These are phyloP conservation scores for Mycena citricolor DNA, from an alignment of 1,284 basidiomycete species.

Conservation along the genomic window DNA sequence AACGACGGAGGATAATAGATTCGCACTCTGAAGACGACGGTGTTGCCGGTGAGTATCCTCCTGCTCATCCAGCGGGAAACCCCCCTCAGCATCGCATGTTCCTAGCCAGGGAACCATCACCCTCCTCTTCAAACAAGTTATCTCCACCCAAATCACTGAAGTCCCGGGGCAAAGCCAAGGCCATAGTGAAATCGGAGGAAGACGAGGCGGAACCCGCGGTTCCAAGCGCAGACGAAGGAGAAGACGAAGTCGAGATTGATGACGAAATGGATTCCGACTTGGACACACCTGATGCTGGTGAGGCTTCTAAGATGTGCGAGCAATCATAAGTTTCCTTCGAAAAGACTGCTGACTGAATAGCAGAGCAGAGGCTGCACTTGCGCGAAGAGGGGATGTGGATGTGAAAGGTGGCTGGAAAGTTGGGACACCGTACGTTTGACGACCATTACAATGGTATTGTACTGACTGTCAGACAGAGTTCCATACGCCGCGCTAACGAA, in stretches of 20 bases:
- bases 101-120: constrained; percentile 20
- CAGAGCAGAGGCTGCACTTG: constrained; percentile 73
- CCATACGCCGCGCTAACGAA: constrained; percentile 93
- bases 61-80: constrained; percentile 5
- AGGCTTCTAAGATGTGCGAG: constrained; percentile 63
- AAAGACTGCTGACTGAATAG: constrained; percentile 12
- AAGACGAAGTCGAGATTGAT: constrained; percentile 48
- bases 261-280: constrained; percentile 47
- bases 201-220: constrained; percentile 42
- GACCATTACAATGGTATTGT: not conserved
- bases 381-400: constrained; percentile 70
- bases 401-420: constrained; percentile 84
- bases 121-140: constrained; percentile 12
- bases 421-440: constrained; percentile 74
- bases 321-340: not conserved
- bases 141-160: constrained; percentile 21
- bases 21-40: constrained; percentile 63
- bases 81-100: constrained; percentile 18
- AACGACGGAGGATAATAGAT: constrained; percentile 61
- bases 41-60: constrained; percentile 13
- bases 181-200: constrained; percentile 27
- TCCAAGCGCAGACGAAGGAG: constrained; percentile 49
- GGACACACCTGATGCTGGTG: constrained; percentile 32
- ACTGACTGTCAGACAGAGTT: constrained; percentile 53
- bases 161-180: constrained; percentile 25